Evolutionary conservation across 768 basidiomycete species (phyloP), one percentile per base, ranked within the genome.

Genomic region (Podaxis sp.): DNA sequence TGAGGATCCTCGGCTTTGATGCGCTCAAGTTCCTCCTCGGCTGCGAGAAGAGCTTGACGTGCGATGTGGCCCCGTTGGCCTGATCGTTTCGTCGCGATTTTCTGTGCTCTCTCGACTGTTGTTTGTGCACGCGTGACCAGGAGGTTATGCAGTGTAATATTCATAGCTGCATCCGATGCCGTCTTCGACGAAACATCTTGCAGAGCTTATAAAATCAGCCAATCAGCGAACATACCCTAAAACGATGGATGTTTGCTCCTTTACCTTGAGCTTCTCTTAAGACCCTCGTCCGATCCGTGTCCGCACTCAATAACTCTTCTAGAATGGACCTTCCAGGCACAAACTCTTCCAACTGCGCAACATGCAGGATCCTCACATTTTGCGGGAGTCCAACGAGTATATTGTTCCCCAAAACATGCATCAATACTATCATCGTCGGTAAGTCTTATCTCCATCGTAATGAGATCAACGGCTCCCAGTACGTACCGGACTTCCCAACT

Each of bases 51-150:
- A 14, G 78, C 78, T 64, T 82, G 80, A 50, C 86, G 77, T 6
- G 86, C 83, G 14, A 80, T 78, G 46, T 80, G 79, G 0, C 87
- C 86, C 27, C 86, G 72, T 7, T 84, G 77, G 1, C 86, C 86
- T 5, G 80, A 81, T 35, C 85, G 73, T 55, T 82, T 73, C 2
- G 71, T 67, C 0, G 87, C 86, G 14, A 82, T 77, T 62, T 81
- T 79, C 35, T 76, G 72, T 32, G 76, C 70, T 48, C 77, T 72
- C 1, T 74, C 74, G 4, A 76, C 69, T 3, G 66, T 59, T 23
- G 54, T 42, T 59, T 67, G 51, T 0, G 70, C 64, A 18, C 68
- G 68, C 2, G 50, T 62, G 32, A 65, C 40, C 25, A 74, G 70
- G 37, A 74, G 58, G 7, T 61, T 47, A 51, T 71, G 69, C 37